Evolutionary conservation across 139 green algal genomes (phyloP).

Genomic region (Volvox reticuliferus): DNA sequence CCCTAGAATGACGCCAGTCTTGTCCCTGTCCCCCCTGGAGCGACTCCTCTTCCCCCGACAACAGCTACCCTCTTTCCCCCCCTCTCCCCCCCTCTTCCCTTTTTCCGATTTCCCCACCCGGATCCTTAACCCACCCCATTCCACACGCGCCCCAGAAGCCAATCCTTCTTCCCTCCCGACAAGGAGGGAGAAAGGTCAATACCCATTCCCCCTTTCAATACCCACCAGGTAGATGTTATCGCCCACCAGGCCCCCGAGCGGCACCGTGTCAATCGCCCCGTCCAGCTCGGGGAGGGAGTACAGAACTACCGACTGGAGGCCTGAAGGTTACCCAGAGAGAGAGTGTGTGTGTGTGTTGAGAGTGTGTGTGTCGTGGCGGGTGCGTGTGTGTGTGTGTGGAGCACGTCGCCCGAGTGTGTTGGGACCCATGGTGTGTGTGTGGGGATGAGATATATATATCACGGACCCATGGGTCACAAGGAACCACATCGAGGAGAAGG

Average conservation of each 20-base stretch:
- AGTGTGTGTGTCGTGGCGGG: not conserved
- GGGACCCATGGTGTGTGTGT: not conserved
- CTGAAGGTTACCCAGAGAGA: conserved; percentile 53
- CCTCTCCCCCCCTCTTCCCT: too few species aligned
- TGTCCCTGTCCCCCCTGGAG: not conserved
- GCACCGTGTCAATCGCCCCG: conserved; percentile 96
- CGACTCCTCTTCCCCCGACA: not conserved
- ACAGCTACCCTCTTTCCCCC: not conserved
- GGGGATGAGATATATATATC: not conserved
- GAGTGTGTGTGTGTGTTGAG: conserved; percentile 13
- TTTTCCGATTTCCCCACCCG: too few species aligned
- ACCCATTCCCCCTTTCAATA: not conserved
- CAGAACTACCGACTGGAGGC: conserved; percentile 95
- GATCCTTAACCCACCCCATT: too few species aligned
- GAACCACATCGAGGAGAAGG: too few species aligned
- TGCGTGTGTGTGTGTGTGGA: not conserved
- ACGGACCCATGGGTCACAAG: too few species aligned
- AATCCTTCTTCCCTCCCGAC: too few species aligned
- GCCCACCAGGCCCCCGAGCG: conserved; percentile 89
- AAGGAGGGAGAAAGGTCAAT: too few species aligned
- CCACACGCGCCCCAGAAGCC: too few species aligned
- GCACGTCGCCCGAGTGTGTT: too few species aligned
- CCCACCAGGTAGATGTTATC: conserved; percentile 94
- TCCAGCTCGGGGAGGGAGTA: conserved; percentile 98
- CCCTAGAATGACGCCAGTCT: not conserved